Base-by-base conservation (phyloP, 805 yeast genomes). In the Ogataea zsoltii region DNA sequence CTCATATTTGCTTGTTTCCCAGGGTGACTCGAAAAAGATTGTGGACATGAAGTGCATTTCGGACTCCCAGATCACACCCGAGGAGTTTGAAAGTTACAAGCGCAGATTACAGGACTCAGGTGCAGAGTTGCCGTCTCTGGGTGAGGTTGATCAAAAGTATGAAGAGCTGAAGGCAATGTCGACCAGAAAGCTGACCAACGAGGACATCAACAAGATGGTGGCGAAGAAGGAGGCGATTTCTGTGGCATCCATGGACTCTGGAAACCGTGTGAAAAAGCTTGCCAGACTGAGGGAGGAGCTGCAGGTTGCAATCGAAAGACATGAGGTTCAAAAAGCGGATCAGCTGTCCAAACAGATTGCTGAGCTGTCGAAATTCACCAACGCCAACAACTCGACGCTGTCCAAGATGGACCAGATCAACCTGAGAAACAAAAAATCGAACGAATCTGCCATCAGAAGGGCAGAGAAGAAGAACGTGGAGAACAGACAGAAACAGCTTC, bases 371-470 rank as follows among this genome's bases (percentile, higher is more conserved):
- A 70, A 67, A 46, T 73, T 43, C 36, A 53, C 46, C 42, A 70
- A 45, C 63, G 65, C 51, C 58, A 65, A 21, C 50, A 62, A 47
- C 62, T 66, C 50, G 67, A 66, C 51, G 55, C 68, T 61, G 66
- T 72, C 67, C 52, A 74, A 79, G 46, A 74, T 89, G 69, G 79
- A 85, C 34, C 80, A 79, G 54, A 87, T 90, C 41, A 89, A 90
- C 54, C 85, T 86, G 57, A 81, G 96, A 58, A 94, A 94, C 66
- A 79, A 96, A 63, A 85, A 80, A 56, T 76, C 85, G 52, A 92
- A 92, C 66, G 83, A 82, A 62, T 82, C 82, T 41, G 79, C 79
- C 38, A 80, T 90, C 55, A 82, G 95, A 60, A 76, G 77, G 57
- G 97, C 96, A 0, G 97, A 91, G 63, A 66, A 81, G 40, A 72